Conservation (phyloP, 345 rosid genomes). For the Brassica nigra region DNA sequence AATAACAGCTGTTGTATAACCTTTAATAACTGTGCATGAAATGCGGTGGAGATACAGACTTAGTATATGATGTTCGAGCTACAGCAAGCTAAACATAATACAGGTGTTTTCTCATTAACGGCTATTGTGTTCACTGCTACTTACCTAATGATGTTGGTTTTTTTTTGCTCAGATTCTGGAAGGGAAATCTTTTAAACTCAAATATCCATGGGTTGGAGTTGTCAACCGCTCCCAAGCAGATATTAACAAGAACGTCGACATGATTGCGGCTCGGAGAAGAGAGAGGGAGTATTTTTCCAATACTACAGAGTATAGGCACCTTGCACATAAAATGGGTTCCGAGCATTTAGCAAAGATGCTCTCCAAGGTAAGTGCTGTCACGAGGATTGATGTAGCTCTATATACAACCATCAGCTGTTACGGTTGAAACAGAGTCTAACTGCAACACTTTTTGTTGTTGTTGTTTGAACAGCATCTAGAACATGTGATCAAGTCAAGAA, state of each 20-base stretch:
- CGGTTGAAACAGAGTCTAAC: slow-evolving; percentile 19
- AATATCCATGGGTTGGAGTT: slow-evolving; percentile 98
- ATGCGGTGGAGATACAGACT: not conserved
- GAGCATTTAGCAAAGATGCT: slow-evolving; percentile 96
- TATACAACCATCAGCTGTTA: not conserved
- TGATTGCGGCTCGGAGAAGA: slow-evolving; percentile 96
- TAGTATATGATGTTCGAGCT: slow-evolving; percentile 17
- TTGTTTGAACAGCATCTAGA: slow-evolving; percentile 82
- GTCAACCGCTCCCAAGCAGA: slow-evolving; percentile 99
- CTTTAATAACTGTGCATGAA: not conserved
- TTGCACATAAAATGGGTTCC: slow-evolving; percentile 95
- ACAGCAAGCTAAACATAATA: slow-evolving; percentile 1
- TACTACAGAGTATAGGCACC: slow-evolving; percentile 94
- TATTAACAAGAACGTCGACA: slow-evolving; percentile 94
- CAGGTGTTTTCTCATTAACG: slow-evolving; percentile 13
- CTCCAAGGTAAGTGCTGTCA: slow-evolving; percentile 64
- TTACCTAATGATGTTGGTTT: slow-evolving; percentile 5
- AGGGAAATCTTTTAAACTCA: slow-evolving; percentile 85
- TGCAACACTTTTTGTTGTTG: not conserved
- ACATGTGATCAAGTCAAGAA: slow-evolving; percentile 91
- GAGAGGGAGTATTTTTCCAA: slow-evolving; percentile 92
- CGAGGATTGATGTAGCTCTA: slow-evolving; percentile 9
- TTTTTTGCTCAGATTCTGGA: slow-evolving; percentile 69
- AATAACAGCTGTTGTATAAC: slow-evolving; percentile 2
- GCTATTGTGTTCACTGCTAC: slow-evolving; percentile 23